A percentile compares a stretch with the other conserved stretches of the same genome.
Evolutionary conservation across 352 stramenopile genomes (phyloP).

Genomic region (Phytophthora cactorum): DNA sequence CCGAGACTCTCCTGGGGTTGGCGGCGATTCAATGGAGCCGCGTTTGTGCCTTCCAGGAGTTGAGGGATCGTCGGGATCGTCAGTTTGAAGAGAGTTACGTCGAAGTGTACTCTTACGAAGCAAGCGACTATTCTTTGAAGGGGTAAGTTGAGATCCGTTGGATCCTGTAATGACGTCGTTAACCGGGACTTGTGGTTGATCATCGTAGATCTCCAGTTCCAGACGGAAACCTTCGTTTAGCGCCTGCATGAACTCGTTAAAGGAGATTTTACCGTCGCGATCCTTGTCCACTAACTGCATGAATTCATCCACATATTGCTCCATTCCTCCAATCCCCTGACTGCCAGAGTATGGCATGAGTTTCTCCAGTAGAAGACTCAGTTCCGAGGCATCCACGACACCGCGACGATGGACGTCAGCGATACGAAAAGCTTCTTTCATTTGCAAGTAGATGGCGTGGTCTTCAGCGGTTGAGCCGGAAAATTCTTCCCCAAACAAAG

Average conservation of each 20-base stretch:
- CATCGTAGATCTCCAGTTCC: slow-evolving; percentile 79
- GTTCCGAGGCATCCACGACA: slow-evolving; percentile 63
- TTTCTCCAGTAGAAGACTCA: slow-evolving; percentile 67
- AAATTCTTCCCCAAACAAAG: slow-evolving; percentile 73
- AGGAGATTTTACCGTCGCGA: slow-evolving; percentile 73
- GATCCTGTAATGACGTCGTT: slow-evolving; percentile 16
- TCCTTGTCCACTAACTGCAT: slow-evolving; percentile 77
- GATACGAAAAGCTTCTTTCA: slow-evolving; percentile 78
- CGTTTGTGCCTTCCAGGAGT: slow-evolving; percentile 19
- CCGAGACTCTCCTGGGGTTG: slow-evolving; percentile 10
- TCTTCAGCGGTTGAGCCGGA: slow-evolving; percentile 54
- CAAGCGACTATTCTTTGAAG: slow-evolving; percentile 20
- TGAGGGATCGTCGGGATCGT: slow-evolving; percentile 18
- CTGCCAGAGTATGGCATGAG: slow-evolving; percentile 61
- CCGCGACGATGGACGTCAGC: slow-evolving; percentile 68
- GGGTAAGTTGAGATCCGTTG: slow-evolving; percentile 13
- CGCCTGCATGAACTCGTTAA: slow-evolving; percentile 82
- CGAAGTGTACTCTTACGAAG: slow-evolving; percentile 23
- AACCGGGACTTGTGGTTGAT: slow-evolving; percentile 34
- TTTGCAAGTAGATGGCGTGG: slow-evolving; percentile 76
- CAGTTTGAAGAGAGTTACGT: slow-evolving; percentile 20
- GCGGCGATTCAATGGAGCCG: slow-evolving; percentile 15
- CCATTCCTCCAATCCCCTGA: slow-evolving; percentile 49
- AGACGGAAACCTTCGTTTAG: slow-evolving; percentile 74
- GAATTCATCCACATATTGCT: slow-evolving; percentile 80